Conservation (phyloP, 2,329 filamentous ascomycete genomes). For the Tothia fuscella region DNA sequence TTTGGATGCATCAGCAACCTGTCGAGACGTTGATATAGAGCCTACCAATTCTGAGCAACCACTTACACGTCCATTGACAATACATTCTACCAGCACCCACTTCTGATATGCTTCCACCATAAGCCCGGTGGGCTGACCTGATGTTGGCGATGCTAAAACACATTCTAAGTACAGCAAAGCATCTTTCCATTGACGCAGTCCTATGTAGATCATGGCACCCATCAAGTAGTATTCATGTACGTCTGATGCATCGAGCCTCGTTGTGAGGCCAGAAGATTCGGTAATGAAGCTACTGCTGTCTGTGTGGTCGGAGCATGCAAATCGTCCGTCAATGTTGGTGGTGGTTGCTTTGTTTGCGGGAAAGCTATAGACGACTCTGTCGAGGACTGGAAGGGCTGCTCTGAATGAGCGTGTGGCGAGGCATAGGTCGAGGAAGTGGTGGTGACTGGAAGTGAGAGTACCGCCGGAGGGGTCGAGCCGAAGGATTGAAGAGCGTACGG, state of each 20-base stretch:
- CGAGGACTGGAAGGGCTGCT: constrained; percentile 48
- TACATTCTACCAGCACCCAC: constrained; percentile 66
- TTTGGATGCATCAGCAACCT: constrained; percentile 4
- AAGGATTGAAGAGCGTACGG: constrained; percentile 42
- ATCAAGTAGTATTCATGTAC: constrained; percentile 45
- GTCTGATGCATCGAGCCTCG: constrained; percentile 37
- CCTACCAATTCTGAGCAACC: background rate
- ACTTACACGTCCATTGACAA: constrained; percentile 53
- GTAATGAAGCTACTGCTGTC: constrained; percentile 48
- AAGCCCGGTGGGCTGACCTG: constrained; percentile 55
- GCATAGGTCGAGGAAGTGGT: constrained; percentile 46
- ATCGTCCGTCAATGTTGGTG: constrained; percentile 27
- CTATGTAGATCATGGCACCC: constrained; percentile 36
- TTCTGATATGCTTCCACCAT: constrained; percentile 90
- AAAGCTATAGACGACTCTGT: constrained; percentile 55
- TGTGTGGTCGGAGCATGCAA: constrained; percentile 28
- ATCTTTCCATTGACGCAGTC: constrained; percentile 28
- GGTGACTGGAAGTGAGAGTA: constrained; percentile 54
- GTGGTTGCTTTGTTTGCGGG: constrained; percentile 28
- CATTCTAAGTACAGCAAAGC: constrained; percentile 36
- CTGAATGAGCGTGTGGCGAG: constrained; percentile 40
- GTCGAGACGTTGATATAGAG: background rate
- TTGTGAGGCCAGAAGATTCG: constrained; percentile 44
- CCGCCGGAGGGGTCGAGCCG: constrained; percentile 54
- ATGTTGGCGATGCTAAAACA: constrained; percentile 53